These are phyloP conservation scores for Amanita muscaria DNA, from an alignment of 768 basidiomycete species.

Conservation along the genomic window DNA sequence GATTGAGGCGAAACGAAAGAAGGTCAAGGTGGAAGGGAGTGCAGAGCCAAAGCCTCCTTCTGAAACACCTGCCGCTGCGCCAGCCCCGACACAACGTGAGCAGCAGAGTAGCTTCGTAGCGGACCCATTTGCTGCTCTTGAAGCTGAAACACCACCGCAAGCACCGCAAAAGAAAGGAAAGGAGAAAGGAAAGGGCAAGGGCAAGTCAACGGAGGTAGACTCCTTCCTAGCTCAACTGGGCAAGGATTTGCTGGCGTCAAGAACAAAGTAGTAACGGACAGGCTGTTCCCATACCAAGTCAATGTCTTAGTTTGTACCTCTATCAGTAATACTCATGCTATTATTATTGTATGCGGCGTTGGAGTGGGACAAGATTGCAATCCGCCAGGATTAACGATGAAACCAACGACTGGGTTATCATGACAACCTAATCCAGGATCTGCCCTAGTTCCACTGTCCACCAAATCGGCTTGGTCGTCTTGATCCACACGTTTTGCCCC, in stretches of 20 bases:
- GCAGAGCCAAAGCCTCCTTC: conserved; percentile 7
- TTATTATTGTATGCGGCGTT: too few relatives aligned
- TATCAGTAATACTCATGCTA: too few relatives aligned
- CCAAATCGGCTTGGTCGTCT: conserved; percentile 78
- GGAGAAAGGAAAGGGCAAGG: conserved; percentile 13
- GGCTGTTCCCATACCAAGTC: too few relatives aligned
- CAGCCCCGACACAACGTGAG: background rate
- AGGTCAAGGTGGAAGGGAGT: conserved; percentile 24
- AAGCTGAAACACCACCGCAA: conserved; percentile 22
- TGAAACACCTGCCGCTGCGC: conserved; percentile 5
- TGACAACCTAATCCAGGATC: background rate
- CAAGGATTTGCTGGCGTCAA: conserved; percentile 40
- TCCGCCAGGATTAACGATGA: too few relatives aligned
- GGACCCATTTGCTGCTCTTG: conserved; percentile 47
- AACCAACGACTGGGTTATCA: too few relatives aligned
- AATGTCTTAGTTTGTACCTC: too few relatives aligned
- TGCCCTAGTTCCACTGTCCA: conserved; percentile 79
- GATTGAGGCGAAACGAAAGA: conserved; percentile 62
- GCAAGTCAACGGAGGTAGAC: conserved; percentile 39
- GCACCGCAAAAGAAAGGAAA: conserved; percentile 18
- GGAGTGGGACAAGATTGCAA: conserved; percentile 17
- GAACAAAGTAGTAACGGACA: background rate
- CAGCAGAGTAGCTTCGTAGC: conserved; percentile 7
- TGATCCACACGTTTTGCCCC: conserved; percentile 48
- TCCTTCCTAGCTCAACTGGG: conserved; percentile 60